Evolutionary conservation across 148 eudicot genomes (phyloP).

Genomic region (Rhododendron henanense): DNA sequence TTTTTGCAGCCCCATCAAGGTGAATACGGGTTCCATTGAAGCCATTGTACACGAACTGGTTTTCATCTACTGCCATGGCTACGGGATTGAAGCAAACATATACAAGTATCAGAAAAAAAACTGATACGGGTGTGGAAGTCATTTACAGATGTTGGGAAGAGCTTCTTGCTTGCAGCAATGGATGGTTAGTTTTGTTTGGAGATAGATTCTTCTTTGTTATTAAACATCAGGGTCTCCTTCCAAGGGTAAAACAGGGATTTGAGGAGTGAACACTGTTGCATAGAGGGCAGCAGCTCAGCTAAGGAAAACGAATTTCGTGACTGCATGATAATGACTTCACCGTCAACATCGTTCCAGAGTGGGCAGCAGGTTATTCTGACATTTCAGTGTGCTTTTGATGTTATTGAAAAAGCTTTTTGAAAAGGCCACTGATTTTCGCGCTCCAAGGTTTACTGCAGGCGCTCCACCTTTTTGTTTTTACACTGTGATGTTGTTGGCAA

Average conservation of each 20-base stretch:
- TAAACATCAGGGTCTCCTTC: not conserved
- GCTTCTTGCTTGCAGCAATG: not conserved
- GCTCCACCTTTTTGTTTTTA: too few relatives aligned
- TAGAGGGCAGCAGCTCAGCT: not conserved
- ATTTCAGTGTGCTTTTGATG: too few relatives aligned
- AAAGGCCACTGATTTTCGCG: too few relatives aligned
- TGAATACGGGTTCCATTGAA: constrained; percentile 19
- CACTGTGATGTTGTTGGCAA: too few relatives aligned
- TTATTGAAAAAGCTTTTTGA: too few relatives aligned
- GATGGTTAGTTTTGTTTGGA: not conserved
- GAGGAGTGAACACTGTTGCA: not conserved
- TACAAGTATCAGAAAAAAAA: not conserved
- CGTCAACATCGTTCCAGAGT: too few relatives aligned
- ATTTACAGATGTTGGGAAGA: not conserved
- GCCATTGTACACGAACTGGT: constrained; percentile 5
- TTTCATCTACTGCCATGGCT: not conserved
- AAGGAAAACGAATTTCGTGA: not conserved
- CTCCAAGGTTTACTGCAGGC: too few relatives aligned
- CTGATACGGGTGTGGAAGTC: not conserved
- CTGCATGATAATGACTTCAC: too few relatives aligned
- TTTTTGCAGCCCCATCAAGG: constrained; percentile 17
- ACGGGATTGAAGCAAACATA: not conserved
- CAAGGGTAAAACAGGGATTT: not conserved
- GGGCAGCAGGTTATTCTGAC: too few relatives aligned
- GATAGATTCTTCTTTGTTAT: not conserved